Evolutionary conservation across 2,329 filamentous ascomycete genomes (phyloP).

Genomic region (Xylaria sp.): DNA sequence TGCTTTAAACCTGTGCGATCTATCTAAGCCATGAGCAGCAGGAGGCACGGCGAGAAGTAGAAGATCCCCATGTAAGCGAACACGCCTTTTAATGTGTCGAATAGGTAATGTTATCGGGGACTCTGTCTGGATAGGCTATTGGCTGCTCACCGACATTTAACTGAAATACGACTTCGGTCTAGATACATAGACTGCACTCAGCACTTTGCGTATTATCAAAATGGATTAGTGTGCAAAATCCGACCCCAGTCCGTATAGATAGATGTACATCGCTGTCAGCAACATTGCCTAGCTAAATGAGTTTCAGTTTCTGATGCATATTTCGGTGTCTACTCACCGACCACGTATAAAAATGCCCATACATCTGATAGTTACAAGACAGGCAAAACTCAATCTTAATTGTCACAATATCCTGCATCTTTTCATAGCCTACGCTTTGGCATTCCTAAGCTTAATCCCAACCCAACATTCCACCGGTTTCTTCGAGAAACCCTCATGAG

Average conservation of each 20-base stretch:
- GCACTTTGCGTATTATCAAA: too few relatives aligned
- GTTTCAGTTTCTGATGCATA: neutral
- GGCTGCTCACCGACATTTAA: neutral
- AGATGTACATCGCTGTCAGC: neutral
- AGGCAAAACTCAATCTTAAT: neutral
- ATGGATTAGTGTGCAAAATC: neutral
- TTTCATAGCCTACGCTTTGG: constrained; percentile 5
- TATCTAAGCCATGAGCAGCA: neutral
- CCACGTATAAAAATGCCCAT: neutral
- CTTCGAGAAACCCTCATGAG: constrained; percentile 32
- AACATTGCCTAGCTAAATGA: neutral
- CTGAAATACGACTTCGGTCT: neutral
- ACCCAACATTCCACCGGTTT: constrained; percentile 34
- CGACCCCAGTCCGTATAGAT: neutral
- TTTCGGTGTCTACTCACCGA: neutral
- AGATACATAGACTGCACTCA: too few relatives aligned
- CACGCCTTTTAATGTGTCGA: neutral
- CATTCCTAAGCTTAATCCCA: constrained; percentile 27
- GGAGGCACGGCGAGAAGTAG: neutral
- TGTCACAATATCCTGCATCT: neutral
- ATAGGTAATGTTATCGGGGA: neutral
- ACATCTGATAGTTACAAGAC: neutral
- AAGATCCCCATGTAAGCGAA: too few relatives aligned
- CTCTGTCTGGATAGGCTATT: neutral
- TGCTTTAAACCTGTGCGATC: neutral